These are phyloP conservation scores for Pleurotus ostreatus DNA, from an alignment of 768 basidiomycete genomes.

Conservation along the genomic window DNA sequence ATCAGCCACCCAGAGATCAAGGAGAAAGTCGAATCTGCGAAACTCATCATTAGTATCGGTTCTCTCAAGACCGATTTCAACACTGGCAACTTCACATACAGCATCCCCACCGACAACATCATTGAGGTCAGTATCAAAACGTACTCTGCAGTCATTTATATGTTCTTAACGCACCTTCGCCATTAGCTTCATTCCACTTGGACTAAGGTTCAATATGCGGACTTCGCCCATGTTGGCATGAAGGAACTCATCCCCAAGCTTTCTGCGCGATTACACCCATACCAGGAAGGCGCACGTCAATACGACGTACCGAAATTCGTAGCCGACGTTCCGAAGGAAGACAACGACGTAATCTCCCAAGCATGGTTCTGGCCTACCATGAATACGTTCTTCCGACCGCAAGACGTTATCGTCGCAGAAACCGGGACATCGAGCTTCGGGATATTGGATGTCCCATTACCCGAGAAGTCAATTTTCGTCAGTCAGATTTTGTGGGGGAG, in stretches of 20 bases:
- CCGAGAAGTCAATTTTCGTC: constrained; percentile 60
- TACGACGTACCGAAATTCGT: constrained; percentile 43
- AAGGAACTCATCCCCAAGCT: constrained; percentile 74
- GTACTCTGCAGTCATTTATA: background rate
- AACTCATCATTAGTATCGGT: constrained; percentile 73
- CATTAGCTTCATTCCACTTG: constrained; percentile 72
- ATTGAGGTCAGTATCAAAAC: constrained; percentile 48
- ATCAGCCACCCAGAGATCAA: constrained; percentile 64
- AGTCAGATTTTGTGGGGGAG: constrained; percentile 88
- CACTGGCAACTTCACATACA: constrained; percentile 82
- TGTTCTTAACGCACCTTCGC: constrained; percentile 3
- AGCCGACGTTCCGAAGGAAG: constrained; percentile 46
- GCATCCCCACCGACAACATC: constrained; percentile 51
- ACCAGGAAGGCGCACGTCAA: constrained; percentile 32
- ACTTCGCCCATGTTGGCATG: constrained; percentile 68
- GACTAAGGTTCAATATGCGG: constrained; percentile 60
- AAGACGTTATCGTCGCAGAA: constrained; percentile 82
- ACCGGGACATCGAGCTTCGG: constrained; percentile 90
- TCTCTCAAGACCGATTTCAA: constrained; percentile 78
- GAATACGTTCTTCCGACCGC: constrained; percentile 61
- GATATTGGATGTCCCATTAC: constrained; percentile 75
- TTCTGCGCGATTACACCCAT: constrained; percentile 46
- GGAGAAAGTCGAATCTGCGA: constrained; percentile 69
- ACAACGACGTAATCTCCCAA: constrained; percentile 59
- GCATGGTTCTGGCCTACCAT: constrained; percentile 83